Evolutionary conservation across 805 yeast genomes (phyloP).

Genomic region (Monosporozyma solicola): DNA sequence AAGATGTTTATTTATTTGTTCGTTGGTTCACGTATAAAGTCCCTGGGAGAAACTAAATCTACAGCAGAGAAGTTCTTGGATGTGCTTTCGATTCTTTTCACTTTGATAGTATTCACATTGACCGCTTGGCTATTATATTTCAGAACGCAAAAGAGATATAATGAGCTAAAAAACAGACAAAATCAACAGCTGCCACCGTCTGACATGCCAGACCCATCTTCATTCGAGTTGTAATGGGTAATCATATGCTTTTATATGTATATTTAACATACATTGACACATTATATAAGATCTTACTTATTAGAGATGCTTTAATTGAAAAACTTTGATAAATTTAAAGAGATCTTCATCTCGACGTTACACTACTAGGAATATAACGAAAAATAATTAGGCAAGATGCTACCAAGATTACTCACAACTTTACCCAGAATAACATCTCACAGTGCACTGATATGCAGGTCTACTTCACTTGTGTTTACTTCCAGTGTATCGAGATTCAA

Average conservation of each 20-base stretch:
- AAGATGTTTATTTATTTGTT: constrained; percentile 69
- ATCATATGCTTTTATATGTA: background rate
- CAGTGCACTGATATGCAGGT: background rate
- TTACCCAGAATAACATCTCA: background rate
- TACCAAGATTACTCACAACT: background rate
- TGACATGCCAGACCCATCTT: constrained; percentile 3
- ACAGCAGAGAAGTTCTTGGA: constrained; percentile 49
- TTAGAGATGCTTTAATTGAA: background rate
- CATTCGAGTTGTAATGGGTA: constrained; percentile 5
- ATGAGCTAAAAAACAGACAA: background rate
- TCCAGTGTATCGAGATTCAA: background rate
- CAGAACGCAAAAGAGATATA: constrained; percentile 34
- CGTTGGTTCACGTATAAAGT: constrained; percentile 65
- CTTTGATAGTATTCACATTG: constrained; percentile 43
- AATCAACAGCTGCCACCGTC: background rate
- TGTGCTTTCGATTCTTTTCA: constrained; percentile 47
- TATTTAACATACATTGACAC: background rate
- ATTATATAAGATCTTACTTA: background rate
- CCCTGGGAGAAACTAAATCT: constrained; percentile 53
- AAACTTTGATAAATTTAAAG: background rate
- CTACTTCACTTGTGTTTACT: background rate
- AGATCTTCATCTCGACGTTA: background rate
- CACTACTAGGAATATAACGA: background rate
- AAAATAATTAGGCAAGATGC: background rate
- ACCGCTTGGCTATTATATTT: constrained; percentile 64